Base-by-base conservation (phyloP, 352 stramenopile species). In the Blastocystis hominis region DNA sequence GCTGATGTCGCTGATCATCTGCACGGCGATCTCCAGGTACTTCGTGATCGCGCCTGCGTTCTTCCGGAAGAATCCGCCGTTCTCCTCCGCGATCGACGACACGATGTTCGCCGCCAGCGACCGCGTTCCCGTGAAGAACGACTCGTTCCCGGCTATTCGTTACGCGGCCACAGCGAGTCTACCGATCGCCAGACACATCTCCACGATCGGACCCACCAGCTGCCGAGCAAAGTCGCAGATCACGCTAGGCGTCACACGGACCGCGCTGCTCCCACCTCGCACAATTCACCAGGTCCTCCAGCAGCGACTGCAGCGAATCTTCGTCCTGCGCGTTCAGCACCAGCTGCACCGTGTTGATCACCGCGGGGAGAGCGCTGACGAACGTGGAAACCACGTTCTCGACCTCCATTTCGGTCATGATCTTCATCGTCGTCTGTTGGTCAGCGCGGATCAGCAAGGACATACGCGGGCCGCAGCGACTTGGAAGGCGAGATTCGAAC, bases 21-120 rank as follows among this genome's bases (percentile, higher is more conserved):
- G 9, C 36, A 38, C 68, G 7, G 68, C 68, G 24, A 78, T 55
- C 42, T 78, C 42, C 46, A 78, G 68, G 53, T 78, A 78, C 68
- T 78, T 40, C 20, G 36, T 55, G 42, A 78, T 30, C 42, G 59
- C 59, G 42, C 6, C 5, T 2, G 3, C 36, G 53, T 78, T 44
- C 44, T 78, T 78, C 4, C 68, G 68, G 68, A 78, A 78, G 68
- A 78, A 78, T 30, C 68, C 68, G 30, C 68, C 68, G 53, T 78
- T 78, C 68, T 78, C 40, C 5, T 38, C 9, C 20, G 68, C 68
- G n/a, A 78, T 78, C 40, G 47, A 17, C n/a, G 68, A 30, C 17
- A 78, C 62, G 68, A 78, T 78, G 53, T 78, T 20, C 24, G 68
- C 68, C n/a, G 68, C 68, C 68, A 78, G 46, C 5, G 44, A 63